phyloP scores from a whole-genome alignment of 2,329 filamentous ascomycete genomes.

The Colletotrichum coccodes region DNA sequence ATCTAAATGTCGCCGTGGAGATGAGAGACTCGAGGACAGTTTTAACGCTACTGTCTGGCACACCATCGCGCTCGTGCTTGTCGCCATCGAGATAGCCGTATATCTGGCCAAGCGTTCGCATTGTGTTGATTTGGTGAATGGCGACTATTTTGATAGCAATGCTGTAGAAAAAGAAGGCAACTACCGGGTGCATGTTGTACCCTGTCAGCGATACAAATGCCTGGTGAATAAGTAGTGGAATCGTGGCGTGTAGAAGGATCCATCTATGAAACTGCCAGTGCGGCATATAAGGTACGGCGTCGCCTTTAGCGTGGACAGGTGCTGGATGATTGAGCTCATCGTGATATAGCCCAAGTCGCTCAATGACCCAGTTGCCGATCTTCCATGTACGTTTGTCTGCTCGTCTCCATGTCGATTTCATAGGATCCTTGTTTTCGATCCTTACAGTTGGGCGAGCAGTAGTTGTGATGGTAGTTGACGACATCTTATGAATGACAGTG shows the following conservation, averaged over 20 bases:
- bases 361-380: conserved; percentile 43
- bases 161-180: conserved; percentile 48
- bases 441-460: background rate
- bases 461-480: background rate
- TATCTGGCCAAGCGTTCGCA: conserved; percentile 49
- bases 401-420: conserved; percentile 51
- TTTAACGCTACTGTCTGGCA: conserved; percentile 50
- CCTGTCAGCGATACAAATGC: conserved; percentile 43
- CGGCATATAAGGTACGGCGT: conserved; percentile 51
- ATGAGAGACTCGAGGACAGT: conserved; percentile 46
- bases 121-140: conserved; percentile 49
- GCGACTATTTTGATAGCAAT: conserved; percentile 50
- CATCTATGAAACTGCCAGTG: conserved; percentile 49
- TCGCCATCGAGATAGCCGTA: conserved; percentile 56
- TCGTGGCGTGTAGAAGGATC: conserved; percentile 48
- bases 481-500: background rate
- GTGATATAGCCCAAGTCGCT: conserved; percentile 42
- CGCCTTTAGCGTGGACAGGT: conserved; percentile 51
- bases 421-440: conserved; percentile 44
- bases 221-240: conserved; percentile 51
- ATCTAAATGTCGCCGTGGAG: conserved; percentile 44
- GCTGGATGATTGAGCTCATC: conserved; percentile 41
- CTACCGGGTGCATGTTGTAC: conserved; percentile 41
- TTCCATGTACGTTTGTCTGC: conserved; percentile 43
- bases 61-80: conserved; percentile 52